Conservation (phyloP, 129 eudicot genomes). For the Ambrosia artemisiifolia region DNA sequence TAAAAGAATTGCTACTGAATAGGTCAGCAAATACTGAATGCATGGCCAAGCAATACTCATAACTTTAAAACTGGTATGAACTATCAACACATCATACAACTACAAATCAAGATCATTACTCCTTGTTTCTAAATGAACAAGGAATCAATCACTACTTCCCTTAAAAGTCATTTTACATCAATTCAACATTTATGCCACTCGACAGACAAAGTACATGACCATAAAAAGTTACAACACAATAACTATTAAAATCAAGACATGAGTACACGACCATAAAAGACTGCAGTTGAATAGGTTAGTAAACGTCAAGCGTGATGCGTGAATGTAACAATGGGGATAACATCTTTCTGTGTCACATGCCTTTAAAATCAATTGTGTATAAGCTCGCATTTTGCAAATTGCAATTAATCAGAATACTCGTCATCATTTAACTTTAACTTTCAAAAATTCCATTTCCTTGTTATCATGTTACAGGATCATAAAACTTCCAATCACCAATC, state of each 20-base stretch:
- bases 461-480: constrained; percentile 2
- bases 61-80: background rate
- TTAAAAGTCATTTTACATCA: background rate
- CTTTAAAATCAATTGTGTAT: too few species aligned
- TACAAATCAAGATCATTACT: background rate
- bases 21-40: background rate
- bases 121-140: background rate
- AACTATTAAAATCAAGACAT: background rate
- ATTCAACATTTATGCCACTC: background rate
- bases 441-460: background rate
- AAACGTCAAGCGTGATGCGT: background rate
- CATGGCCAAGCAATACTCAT: background rate
- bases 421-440: background rate
- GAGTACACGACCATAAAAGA: background rate
- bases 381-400: too few species aligned
- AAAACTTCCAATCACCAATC: constrained; percentile 1
- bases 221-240: background rate
- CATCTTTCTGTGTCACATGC: background rate
- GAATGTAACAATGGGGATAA: background rate
- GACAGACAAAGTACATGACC: background rate
- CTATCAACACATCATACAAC: background rate
- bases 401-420: background rate
- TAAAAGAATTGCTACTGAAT: background rate
- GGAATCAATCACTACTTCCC: background rate
- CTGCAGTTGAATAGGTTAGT: background rate